Base-by-base conservation (phyloP, 2,329 filamentous ascomycete species). In the Chrysosporium queenslandicum region DNA sequence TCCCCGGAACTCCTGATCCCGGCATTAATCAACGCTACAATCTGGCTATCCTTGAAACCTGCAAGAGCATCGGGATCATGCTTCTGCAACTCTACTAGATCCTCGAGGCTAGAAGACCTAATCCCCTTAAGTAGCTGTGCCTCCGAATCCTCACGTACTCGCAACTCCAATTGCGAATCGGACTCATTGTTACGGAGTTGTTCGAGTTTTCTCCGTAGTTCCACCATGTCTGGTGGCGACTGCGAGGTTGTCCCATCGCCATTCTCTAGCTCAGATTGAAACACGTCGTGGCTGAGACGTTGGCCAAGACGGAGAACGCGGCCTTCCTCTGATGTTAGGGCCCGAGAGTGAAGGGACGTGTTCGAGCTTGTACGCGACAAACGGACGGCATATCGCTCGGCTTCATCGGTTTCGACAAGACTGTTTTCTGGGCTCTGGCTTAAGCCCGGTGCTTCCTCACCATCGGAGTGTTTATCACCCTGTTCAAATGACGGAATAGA, bases 291-390 rank as follows among this genome's bases (percentile, higher is more conserved):
- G 18, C 82, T 79, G 41, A 86, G 72, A 57, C 78, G 76, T 60
- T 86, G 82, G 27, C 82, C 81, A 34, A 86, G 76, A 23, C 83
- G 80, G 61, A 85, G 83, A 59, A 86, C 77, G 29, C 79, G 79
- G 29, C 83, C 83, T 75, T 87, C 83, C 69, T 87, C 83, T 42
- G 80, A 75, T 0, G 77, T 77, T 55, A 84, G 77, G 20, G 79
- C 80, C 47, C 80, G 79, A 2, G 79, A 78, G 41, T 82, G 81
- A 8, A 86, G 74, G 1, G 79, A 83, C n/a, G 84, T 82, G 59
- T 85, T 81, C 1, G 80, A 83, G 59, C 77, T 78, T 56, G 79
- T 76, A 27, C 82, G 76, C 1, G 78, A 78, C 46, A 79, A 71
- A 20, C 78, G 66, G 46, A 73, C 66, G 48, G 66, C 70, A 47